These are phyloP conservation scores for Sporothrix brunneoviolacea DNA, from an alignment of 2,329 filamentous ascomycete species.

Conservation along the genomic window DNA sequence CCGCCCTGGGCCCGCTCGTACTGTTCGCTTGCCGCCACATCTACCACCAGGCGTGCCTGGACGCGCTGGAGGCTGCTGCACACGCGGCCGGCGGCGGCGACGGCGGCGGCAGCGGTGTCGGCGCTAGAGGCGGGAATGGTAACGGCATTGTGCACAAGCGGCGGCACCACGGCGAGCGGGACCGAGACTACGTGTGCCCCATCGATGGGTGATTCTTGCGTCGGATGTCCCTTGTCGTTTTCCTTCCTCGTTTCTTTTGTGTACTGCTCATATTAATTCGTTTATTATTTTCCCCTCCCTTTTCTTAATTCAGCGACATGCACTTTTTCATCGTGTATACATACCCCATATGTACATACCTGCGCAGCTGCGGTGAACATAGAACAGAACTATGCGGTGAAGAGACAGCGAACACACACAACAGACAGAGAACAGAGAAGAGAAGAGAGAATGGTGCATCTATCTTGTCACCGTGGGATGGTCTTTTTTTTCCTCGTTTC, in stretches of 20 bases:
- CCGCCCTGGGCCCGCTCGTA: constrained; percentile 56
- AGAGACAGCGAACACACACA: no score
- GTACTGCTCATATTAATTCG: background rate
- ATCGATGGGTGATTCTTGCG: constrained; percentile 47
- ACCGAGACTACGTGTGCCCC: constrained; percentile 49
- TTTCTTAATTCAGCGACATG: no score
- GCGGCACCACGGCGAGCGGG: constrained; percentile 21
- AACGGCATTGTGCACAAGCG: background rate
- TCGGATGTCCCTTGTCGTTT: background rate
- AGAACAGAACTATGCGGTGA: no score
- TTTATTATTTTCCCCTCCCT: no score
- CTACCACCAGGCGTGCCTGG: constrained; percentile 62
- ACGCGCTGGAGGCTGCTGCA: constrained; percentile 53
- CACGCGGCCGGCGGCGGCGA: constrained; percentile 25
- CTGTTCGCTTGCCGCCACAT: constrained; percentile 65
- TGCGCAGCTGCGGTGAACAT: no score
- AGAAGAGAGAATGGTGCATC: no score
- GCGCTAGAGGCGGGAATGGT: background rate
- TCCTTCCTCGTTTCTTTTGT: background rate
- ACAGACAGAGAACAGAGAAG: no score
- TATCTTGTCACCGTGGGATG: no score
- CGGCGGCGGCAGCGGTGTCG: background rate
- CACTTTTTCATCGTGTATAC: no score
- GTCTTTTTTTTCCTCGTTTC: background rate
- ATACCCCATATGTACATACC: no score